Conservation (phyloP, 202 grass and related monocot genomes). For the Alloteropsis angusta region DNA sequence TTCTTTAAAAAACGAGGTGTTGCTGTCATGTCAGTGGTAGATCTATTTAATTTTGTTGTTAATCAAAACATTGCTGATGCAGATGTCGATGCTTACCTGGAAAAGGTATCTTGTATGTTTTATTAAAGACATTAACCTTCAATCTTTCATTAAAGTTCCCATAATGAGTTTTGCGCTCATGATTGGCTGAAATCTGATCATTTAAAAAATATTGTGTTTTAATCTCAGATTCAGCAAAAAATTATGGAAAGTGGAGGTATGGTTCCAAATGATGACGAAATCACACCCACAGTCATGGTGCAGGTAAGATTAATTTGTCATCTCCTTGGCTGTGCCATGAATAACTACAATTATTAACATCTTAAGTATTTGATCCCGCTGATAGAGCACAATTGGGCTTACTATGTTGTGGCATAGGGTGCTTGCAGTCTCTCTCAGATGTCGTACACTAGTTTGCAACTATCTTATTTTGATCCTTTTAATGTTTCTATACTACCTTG, state of each 20-base stretch:
- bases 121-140: neutral
- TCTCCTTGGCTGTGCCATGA: neutral
- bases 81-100: constrained; percentile 71
- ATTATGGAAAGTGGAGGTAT: constrained; percentile 55
- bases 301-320: constrained; percentile 39
- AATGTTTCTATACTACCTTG: neutral
- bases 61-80: constrained; percentile 70
- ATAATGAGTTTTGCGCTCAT: neutral
- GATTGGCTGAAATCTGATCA: neutral
- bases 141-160: neutral
- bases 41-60: constrained; percentile 87
- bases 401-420: neutral
- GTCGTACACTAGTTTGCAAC: neutral
- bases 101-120: constrained; percentile 53
- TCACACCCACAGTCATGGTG: constrained; percentile 58
- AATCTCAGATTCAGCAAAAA: constrained; percentile 70
- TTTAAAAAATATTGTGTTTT: constrained; percentile 18
- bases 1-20: constrained; percentile 87
- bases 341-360: neutral
- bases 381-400: neutral
- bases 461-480: neutral
- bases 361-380: neutral
- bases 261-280: constrained; percentile 44
- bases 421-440: neutral
- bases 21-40: constrained; percentile 63